A percentile compares a stretch with the other conserved stretches of the same genome.
phyloP scores from a whole-genome alignment of 495 filamentous ascomycete species.

The Hypomontagnella submonticulosa region DNA sequence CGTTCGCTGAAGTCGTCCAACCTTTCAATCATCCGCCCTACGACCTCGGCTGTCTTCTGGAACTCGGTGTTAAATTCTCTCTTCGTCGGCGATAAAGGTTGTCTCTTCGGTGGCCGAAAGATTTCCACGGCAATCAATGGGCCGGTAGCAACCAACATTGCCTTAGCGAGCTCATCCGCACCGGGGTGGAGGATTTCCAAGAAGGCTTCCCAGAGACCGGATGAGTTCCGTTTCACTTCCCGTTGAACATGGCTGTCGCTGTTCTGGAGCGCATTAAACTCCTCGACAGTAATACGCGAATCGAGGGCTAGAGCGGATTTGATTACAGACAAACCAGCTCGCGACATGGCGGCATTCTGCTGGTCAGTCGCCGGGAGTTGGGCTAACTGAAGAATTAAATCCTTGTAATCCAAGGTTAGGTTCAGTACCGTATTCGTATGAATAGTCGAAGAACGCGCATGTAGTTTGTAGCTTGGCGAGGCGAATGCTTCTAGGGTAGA shows the following conservation, averaged over 20 bases:
- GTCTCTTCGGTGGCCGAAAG: conserved; percentile 64
- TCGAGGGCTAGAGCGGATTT: conserved; percentile 78
- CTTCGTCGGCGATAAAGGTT: conserved; percentile 64
- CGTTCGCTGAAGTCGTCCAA: conserved; percentile 76
- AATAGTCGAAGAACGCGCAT: conserved; percentile 59
- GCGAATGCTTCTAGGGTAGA: conserved; percentile 59
- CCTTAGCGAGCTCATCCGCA: conserved; percentile 72
- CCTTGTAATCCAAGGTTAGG: conserved; percentile 59
- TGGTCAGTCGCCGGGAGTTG: conserved; percentile 50
- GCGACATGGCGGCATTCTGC: conserved; percentile 54
- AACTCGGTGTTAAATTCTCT: conserved; percentile 78
- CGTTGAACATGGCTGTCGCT: conserved; percentile 69
- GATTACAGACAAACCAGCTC: conserved; percentile 70
- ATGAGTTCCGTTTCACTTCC: conserved; percentile 71
- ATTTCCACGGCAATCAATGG: conserved; percentile 77
- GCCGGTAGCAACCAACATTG: conserved; percentile 75
- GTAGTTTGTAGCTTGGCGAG: conserved; percentile 51
- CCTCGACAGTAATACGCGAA: conserved; percentile 75
- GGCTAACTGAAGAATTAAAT: conserved; percentile 56
- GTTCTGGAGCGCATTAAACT: conserved; percentile 72
- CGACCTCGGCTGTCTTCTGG: conserved; percentile 71
- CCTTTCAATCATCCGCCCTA: conserved; percentile 78
- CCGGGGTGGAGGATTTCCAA: conserved; percentile 72
- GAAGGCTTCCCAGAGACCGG: conserved; percentile 79
- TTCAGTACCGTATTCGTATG: conserved; percentile 64